Evolutionary conservation across 306 rosid species (phyloP).

Genomic region (Carpinus fangiana): DNA sequence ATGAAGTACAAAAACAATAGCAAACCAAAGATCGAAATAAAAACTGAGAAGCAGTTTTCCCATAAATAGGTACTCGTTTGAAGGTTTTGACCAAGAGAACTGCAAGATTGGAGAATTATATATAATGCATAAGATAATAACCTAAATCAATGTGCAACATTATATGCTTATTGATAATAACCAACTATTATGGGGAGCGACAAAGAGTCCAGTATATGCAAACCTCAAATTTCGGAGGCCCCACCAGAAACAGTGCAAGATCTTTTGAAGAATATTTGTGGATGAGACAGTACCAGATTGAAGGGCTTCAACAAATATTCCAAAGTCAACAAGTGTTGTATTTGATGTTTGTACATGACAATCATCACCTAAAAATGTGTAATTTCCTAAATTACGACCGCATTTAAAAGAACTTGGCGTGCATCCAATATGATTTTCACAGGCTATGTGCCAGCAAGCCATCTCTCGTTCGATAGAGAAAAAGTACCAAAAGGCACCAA

Average conservation of each 20-base stretch:
- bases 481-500: slow-evolving; percentile 90
- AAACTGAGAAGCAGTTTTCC: slow-evolving; percentile 86
- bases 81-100: slow-evolving; percentile 91
- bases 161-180: too few relatives aligned
- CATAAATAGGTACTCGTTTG: slow-evolving; percentile 67
- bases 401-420: slow-evolving; percentile 42
- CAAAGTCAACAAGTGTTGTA: slow-evolving; percentile 56
- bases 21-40: slow-evolving; percentile 77
- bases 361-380: slow-evolving; percentile 46
- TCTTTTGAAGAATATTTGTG: slow-evolving; percentile 64
- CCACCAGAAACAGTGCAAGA: slow-evolving; percentile 94
- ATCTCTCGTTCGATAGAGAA: slow-evolving; percentile 76
- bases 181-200: background rate
- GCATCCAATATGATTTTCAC: slow-evolving; percentile 40
- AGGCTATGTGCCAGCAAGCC: slow-evolving; percentile 74
- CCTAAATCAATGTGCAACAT: slow-evolving; percentile 41
- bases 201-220: slow-evolving; percentile 11
- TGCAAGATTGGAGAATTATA: slow-evolving; percentile 24
- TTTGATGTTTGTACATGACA: slow-evolving; percentile 54
- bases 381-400: slow-evolving; percentile 25
- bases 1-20: slow-evolving; percentile 81
- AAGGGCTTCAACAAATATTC: slow-evolving; percentile 86
- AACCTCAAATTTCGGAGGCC: slow-evolving; percentile 86
- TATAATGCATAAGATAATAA: too few relatives aligned
- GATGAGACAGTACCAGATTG: slow-evolving; percentile 77